Evolutionary conservation across 768 basidiomycete species (phyloP).

Genomic region (Pholiota conissans): DNA sequence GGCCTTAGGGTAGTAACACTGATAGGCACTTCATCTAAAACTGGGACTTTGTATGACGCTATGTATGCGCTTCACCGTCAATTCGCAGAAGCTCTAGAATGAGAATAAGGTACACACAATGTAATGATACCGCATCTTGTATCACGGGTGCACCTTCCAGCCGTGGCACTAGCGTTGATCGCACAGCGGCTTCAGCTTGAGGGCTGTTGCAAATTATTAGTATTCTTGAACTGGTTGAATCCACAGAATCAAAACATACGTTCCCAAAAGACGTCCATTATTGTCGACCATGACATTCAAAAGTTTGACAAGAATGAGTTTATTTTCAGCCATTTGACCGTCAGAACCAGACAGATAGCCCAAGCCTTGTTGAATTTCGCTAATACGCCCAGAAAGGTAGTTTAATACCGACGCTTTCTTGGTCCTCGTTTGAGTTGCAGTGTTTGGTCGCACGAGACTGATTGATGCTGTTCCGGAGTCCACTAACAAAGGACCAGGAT

Average conservation of each 20-base stretch:
- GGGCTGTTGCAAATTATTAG: constrained; percentile 32
- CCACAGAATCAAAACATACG: constrained; percentile 48
- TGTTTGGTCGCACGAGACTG: constrained; percentile 70
- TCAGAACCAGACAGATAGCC: constrained; percentile 63
- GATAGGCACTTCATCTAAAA: constrained; percentile 49
- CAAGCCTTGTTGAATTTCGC: constrained; percentile 76
- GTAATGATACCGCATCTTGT: constrained; percentile 24
- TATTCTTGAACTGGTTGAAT: background rate
- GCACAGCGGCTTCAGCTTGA: constrained; percentile 72
- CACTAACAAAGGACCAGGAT: constrained; percentile 86
- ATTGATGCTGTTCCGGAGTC: constrained; percentile 68
- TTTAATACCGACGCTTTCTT: constrained; percentile 79
- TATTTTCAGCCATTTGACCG: constrained; percentile 69
- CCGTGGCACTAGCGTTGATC: constrained; percentile 67
- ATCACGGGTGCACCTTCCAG: constrained; percentile 30
- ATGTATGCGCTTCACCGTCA: background rate
- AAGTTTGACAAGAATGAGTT: constrained; percentile 69
- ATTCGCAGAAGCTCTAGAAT: background rate
- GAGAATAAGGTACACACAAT: constrained; percentile 15
- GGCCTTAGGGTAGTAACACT: constrained; percentile 59
- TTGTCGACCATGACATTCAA: constrained; percentile 83
- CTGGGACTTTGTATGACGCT: constrained; percentile 17
- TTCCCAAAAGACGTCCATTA: constrained; percentile 85
- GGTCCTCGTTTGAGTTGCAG: constrained; percentile 65
- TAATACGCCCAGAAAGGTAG: constrained; percentile 74